A percentile compares a stretch with the other conserved stretches of the same genome.
These are phyloP conservation scores for Candida arabinofermentans DNA, from an alignment of 805 yeast genomes.

Conservation along the genomic window DNA sequence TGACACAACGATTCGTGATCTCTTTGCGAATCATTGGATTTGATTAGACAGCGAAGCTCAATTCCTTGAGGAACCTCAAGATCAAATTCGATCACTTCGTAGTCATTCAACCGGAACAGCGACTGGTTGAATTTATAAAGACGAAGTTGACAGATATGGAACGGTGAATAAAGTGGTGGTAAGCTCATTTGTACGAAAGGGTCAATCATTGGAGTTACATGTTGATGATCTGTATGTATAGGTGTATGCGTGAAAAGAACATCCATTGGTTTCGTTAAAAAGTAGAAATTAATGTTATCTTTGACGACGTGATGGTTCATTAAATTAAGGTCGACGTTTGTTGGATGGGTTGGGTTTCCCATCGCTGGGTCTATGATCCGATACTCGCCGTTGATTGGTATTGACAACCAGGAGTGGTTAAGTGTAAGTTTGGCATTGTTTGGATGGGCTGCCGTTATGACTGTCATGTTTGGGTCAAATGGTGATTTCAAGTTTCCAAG, in stretches of 20 bases:
- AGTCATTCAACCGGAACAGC: constrained; percentile 63
- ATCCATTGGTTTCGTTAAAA: constrained; percentile 70
- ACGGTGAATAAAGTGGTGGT: constrained; percentile 86
- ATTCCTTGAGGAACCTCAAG: constrained; percentile 65
- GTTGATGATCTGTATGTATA: constrained; percentile 72
- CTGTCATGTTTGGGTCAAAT: constrained; percentile 39
- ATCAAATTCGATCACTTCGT: constrained; percentile 77
- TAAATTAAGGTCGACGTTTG: constrained; percentile 39
- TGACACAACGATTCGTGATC: constrained; percentile 66
- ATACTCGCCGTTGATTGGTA: constrained; percentile 72
- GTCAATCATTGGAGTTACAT: constrained; percentile 79
- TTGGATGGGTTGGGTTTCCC: constrained; percentile 56
- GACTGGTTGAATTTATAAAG: constrained; percentile 74
- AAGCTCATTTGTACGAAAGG: constrained; percentile 71
- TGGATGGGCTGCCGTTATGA: constrained; percentile 14
- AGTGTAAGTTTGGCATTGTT: constrained; percentile 46
- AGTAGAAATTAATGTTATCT: constrained; percentile 47
- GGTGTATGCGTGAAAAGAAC: constrained; percentile 87
- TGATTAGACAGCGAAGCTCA: constrained; percentile 61
- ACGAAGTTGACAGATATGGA: constrained; percentile 53
- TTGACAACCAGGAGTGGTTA: constrained; percentile 89
- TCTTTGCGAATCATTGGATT: constrained; percentile 30
- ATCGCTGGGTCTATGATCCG: constrained; percentile 70
- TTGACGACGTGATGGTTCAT: constrained; percentile 23
- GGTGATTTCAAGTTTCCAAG: constrained; percentile 84